phyloP scores from a whole-genome alignment of 176 grass and related monocot genomes.

The Eragrostis nindensis region DNA sequence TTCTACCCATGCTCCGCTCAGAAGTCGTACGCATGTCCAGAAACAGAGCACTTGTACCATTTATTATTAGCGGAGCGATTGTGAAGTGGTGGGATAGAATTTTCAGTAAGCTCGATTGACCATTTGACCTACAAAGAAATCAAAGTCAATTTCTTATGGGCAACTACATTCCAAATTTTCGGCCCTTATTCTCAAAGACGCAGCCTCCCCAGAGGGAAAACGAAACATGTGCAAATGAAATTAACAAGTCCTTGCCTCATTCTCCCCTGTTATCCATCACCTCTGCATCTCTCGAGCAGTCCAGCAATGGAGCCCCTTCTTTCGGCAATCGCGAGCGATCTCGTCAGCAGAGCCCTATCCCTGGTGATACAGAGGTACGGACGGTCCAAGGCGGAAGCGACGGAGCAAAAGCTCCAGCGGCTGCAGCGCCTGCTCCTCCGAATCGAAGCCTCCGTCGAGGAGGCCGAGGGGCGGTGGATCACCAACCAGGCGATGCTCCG shows the following conservation, averaged over 20 bases:
- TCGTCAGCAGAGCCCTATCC: constrained; percentile 9
- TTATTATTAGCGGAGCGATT: no score
- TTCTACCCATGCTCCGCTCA: not conserved
- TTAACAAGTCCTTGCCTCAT: not conserved
- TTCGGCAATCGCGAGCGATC: constrained; percentile 28
- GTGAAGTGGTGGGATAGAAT: not conserved
- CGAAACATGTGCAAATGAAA: not conserved
- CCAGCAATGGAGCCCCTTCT: constrained; percentile 37
- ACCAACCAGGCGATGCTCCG: constrained; percentile 27
- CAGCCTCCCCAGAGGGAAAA: not conserved
- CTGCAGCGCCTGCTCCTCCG: constrained; percentile 26
- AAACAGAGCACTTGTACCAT: not conserved
- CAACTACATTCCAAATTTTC: not conserved
- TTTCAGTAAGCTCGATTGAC: not conserved
- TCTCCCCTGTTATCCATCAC: not conserved
- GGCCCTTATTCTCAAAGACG: not conserved
- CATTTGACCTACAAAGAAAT: not conserved
- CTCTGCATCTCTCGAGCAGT: not conserved
- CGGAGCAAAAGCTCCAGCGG: constrained; percentile 26
- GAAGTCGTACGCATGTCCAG: not conserved
- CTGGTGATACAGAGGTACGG: not conserved
- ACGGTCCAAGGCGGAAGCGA: not conserved
- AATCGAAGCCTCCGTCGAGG: constrained; percentile 21
- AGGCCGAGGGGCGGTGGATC: constrained; percentile 9
- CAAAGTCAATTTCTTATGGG: not conserved